Base-by-base conservation (phyloP, 768 basidiomycete species). In the Boletus edulis region DNA sequence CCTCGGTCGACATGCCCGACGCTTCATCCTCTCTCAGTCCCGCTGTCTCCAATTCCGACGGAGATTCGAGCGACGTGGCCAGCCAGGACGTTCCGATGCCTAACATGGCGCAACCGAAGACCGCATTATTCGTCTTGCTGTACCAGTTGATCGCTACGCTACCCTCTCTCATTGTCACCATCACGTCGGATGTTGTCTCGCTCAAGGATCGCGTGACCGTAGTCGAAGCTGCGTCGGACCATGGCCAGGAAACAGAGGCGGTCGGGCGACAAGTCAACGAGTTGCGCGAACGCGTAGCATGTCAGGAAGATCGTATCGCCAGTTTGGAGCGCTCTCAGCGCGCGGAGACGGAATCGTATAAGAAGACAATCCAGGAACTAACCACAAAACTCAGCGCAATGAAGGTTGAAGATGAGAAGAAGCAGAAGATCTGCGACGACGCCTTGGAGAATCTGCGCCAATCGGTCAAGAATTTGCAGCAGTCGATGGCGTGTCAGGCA, bases 151-250 rank as follows among this genome's bases (percentile, higher is more conserved):
- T 59, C 43, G 4, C 12, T 7, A 6, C 38, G 0, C 54, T 66
- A 1, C 27, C 57, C 39, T 11, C 46, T 15, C 56, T 52, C 49
- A 40, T 58, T 20, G 5, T 47, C 7, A 5, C 37, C 20, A 38
- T 58, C 5, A 56, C 53, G 5, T 62, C 55, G 31, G 57, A 55
- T 3, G 34, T 68, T 32, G 51, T 58, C 17, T 49, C 49, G 0
- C 62, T 67, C 49, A 55, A 57, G 58, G 51, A 60, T 51, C 62
- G 67, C 15, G 22, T 67, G 20, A 31, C 49, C 17, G 42, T 32
- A 5, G 44, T 62, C 43, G 67, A 67, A 44, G 51, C 31, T 1
- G 29, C 22, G 15, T 31, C 22, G 22, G n/a, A 11, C 2, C 45
- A 34, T 31, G 41, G 17, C 12, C 48, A 34, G 31, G 56, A 48